Conservation (phyloP, 306 rosid species). For the Lagenaria siceraria region DNA sequence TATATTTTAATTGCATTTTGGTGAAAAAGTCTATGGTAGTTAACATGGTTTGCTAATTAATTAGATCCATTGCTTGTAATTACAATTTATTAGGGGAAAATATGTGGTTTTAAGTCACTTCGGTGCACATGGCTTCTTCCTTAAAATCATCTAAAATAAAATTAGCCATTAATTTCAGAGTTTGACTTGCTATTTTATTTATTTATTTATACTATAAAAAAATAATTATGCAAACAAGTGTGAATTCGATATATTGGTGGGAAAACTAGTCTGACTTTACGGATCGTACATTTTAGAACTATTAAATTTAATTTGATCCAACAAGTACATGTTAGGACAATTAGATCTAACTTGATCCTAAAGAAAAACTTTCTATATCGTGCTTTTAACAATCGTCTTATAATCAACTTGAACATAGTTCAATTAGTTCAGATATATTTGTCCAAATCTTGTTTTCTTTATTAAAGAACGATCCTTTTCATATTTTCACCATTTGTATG, state of each 20-base stretch:
- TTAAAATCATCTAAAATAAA: background rate
- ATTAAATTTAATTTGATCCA: background rate
- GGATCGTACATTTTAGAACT: background rate
- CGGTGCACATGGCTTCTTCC: background rate
- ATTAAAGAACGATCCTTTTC: background rate
- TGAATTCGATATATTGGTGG: background rate
- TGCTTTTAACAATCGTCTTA: background rate
- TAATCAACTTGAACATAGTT: background rate
- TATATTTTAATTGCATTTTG: background rate
- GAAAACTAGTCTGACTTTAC: background rate
- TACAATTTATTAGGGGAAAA: background rate
- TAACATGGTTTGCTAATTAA: constrained; percentile 7
- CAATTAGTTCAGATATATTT: background rate
- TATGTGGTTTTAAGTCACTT: background rate
- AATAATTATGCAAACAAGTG: background rate
- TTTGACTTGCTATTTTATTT: background rate
- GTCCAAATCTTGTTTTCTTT: no score
- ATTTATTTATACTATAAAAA: background rate
- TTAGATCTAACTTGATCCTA: background rate
- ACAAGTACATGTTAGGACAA: background rate
- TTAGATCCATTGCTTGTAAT: background rate
- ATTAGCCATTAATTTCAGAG: background rate
- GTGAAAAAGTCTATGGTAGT: constrained; percentile 6
- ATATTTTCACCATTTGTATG: background rate
- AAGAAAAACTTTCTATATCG: background rate